phyloP scores from a whole-genome alignment of 495 filamentous ascomycete species.

The Tricharina praecox region DNA sequence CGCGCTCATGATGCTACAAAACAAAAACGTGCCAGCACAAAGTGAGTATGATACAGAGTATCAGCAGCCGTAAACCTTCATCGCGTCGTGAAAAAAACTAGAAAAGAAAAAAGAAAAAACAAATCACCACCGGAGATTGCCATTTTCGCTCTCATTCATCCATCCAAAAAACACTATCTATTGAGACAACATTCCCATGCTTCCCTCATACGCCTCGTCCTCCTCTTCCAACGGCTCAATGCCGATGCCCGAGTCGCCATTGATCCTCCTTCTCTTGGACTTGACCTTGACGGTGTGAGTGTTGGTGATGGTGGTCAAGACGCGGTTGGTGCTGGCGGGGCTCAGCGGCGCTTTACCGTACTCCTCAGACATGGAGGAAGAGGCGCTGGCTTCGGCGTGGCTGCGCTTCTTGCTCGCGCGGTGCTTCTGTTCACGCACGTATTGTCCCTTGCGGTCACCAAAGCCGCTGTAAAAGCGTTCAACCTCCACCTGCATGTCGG shows the following conservation, averaged over 20 bases:
- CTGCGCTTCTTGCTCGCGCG: conserved; percentile 6
- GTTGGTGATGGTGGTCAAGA: background rate
- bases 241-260: conserved; percentile 3
- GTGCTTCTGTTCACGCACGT: conserved; percentile 6
- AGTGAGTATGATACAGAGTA: background rate
- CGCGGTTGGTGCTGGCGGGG: background rate
- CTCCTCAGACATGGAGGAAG: background rate
- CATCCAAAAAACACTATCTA: background rate
- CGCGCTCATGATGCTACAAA: background rate
- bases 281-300: background rate
- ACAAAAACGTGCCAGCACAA: no score
- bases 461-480: conserved; percentile 14
- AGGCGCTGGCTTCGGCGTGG: background rate
- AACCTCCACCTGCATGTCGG: conserved; percentile 11
- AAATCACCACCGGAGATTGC: background rate
- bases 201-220: conserved; percentile 28
- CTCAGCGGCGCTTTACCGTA: background rate
- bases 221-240: conserved; percentile 21
- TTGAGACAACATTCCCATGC: conserved; percentile 2
- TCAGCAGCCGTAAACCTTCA: background rate
- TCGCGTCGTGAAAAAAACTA: background rate
- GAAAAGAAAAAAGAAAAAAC: background rate
- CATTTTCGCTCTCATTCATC: background rate
- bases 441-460: conserved; percentile 19
- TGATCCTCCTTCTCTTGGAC: conserved; percentile 1